Evolutionary conservation across 768 basidiomycete genomes (phyloP), one percentile per base, ranked within the genome.

Genomic region (Termitomyces sp.): DNA sequence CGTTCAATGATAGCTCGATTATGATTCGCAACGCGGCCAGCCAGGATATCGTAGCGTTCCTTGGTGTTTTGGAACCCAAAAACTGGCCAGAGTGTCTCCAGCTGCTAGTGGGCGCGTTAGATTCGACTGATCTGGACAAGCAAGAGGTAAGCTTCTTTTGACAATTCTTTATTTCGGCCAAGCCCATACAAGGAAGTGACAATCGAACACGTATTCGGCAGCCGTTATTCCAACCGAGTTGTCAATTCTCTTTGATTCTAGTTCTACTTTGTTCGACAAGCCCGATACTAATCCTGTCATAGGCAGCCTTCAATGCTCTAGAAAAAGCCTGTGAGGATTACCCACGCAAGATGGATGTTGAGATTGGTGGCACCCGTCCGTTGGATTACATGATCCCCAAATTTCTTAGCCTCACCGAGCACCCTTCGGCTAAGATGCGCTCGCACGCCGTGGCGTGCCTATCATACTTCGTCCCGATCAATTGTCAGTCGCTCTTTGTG

Each of bases 241-340:
- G 50, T 33, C 50, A 55, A 5, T 18, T 7, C 14, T 11, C 24
- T 47, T 40, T 60, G 20, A 51, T 28, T 60, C 55, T 57, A n/a
- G 36, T 54, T 54, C 49, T 55, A 54, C 61, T 49, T 45, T 47
- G 48, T 54, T 40, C 54, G 48, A 32, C 38, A 59, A 20, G 32
- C 30, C 28, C 8, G 26, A 44, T 52, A 46, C 60, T 58, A 18
- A 62, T 57, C 50, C 59, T 60, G 20, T 38, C 54, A 8, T 58
- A 83, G 96, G 91, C 92, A 48, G 92, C 94, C 13, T 98, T 98
- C 74, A 90, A 92, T 68, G 88, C 94, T 2, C 81, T 98, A 36
- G 90, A 92, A 72, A 97, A 97, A 71, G 90, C 96, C 53, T 96
- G 94, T 72, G 94, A 98, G 71, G 97, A 99, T 69, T 95, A 92